phyloP scores from a whole-genome alignment of 225 moss, liverwort and hornwort species.

The Polytrichum commune region DNA sequence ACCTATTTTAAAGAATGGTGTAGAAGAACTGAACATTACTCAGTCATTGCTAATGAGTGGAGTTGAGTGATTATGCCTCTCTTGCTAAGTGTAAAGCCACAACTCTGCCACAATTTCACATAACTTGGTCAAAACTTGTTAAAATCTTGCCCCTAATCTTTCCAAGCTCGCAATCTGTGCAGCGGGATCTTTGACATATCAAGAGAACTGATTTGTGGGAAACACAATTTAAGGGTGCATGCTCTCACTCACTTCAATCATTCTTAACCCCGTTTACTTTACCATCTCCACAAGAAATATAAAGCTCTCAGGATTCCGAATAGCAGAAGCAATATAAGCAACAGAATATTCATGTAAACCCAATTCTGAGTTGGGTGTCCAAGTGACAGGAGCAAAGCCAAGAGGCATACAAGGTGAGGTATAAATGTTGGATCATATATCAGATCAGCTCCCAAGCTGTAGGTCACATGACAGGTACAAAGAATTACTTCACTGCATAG shows the following conservation, averaged over 20 bases:
- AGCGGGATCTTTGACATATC: constrained; percentile 58
- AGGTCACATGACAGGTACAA: background rate
- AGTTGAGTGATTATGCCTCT: too few relatives aligned
- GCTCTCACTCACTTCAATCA: constrained; percentile 55
- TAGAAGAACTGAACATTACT: too few relatives aligned
- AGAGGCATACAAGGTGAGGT: constrained; percentile 52
- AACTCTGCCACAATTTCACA: too few relatives aligned
- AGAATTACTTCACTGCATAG: too few relatives aligned
- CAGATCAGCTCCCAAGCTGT: constrained; percentile 87
- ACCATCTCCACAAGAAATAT: constrained; percentile 52
- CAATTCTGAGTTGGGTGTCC: constrained; percentile 22
- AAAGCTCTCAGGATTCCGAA: constrained; percentile 67
- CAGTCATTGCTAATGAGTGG: too few relatives aligned
- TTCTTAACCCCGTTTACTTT: constrained; percentile 42
- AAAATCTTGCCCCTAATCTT: constrained; percentile 18
- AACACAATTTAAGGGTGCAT: constrained; percentile 38
- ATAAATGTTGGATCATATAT: constrained; percentile 65
- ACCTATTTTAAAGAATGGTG: too few relatives aligned
- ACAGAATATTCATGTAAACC: constrained; percentile 53
- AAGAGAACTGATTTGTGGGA: constrained; percentile 37
- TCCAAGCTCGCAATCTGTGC: constrained; percentile 54
- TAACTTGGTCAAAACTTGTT: too few relatives aligned
- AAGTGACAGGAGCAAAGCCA: constrained; percentile 55
- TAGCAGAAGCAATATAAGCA: constrained; percentile 66
- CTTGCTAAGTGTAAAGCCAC: too few relatives aligned